A percentile compares a stretch with the other conserved stretches of the same genome.
phyloP scores from a whole-genome alignment of 148 eudicot species.

The Polygonum aviculare region DNA sequence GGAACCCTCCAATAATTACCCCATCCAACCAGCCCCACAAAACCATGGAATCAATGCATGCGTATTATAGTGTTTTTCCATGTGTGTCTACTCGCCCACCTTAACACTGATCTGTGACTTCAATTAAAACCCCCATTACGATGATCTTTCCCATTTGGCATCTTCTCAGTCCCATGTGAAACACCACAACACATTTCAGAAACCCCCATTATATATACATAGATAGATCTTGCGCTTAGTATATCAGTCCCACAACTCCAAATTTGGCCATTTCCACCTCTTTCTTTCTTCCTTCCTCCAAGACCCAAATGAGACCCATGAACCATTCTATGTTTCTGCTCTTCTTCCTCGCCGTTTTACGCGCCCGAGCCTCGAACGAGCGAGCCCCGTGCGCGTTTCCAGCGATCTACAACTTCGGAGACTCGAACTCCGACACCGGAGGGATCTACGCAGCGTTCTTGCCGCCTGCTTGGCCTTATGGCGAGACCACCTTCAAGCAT shows the following conservation, averaged over 20 bases:
- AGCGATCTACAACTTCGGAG: slow-evolving; percentile 37
- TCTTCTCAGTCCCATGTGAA: neutral
- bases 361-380: neutral
- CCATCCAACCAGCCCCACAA: neutral
- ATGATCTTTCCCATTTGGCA: neutral
- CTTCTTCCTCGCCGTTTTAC: neutral
- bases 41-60: neutral
- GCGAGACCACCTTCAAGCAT: slow-evolving; percentile 23
- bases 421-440: slow-evolving; percentile 37
- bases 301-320: neutral
- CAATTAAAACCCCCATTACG: neutral
- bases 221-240: too few relatives aligned
- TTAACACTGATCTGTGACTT: neutral
- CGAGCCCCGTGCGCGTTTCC: slow-evolving; percentile 22
- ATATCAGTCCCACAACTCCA: too few relatives aligned
- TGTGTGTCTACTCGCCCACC: neutral
- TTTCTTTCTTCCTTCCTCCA: neutral
- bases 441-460: slow-evolving; percentile 16
- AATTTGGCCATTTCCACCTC: neutral
- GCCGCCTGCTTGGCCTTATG: slow-evolving; percentile 18
- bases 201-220: too few relatives aligned
- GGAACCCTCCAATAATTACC: too few relatives aligned
- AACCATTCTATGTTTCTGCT: neutral
- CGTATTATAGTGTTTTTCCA: neutral
- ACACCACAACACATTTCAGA: too few relatives aligned